phyloP scores from a whole-genome alignment of 2,329 filamentous ascomycete genomes.

The Huntiella moniliformis region DNA sequence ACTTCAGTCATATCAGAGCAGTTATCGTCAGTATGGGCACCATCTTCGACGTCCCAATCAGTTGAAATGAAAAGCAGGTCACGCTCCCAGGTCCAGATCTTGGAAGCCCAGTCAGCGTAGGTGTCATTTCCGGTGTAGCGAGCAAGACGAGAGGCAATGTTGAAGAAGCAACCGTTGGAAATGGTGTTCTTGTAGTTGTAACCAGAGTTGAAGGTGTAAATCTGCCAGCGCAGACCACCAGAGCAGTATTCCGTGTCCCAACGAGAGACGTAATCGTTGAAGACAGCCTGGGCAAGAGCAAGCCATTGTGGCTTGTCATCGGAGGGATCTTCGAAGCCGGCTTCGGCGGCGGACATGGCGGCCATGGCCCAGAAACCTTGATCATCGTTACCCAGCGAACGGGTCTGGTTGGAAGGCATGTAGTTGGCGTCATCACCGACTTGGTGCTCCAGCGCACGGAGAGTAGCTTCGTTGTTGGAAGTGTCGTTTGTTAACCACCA shows the following conservation, averaged over 20 bases:
- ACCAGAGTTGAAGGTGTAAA: conserved; percentile 59
- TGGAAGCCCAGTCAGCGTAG: conserved; percentile 58
- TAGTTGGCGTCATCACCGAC: conserved; percentile 39
- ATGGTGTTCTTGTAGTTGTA: conserved; percentile 51
- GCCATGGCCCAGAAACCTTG: conserved; percentile 77
- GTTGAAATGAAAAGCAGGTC: conserved; percentile 35
- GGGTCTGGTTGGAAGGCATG: conserved; percentile 48
- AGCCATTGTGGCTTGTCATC: conserved; percentile 51
- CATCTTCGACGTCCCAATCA: conserved; percentile 36
- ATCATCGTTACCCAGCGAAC: conserved; percentile 49
- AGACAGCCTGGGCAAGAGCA: conserved; percentile 59
- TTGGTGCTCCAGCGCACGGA: conserved; percentile 42
- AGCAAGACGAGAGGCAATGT: conserved; percentile 50
- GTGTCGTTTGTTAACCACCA: conserved; percentile 50
- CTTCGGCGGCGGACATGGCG: conserved; percentile 60
- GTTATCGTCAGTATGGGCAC: conserved; percentile 21
- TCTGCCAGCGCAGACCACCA: conserved; percentile 73
- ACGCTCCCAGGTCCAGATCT: conserved; percentile 47
- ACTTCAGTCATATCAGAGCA: conserved; percentile 34
- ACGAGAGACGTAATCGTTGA: conserved; percentile 54
- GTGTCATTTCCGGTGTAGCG: conserved; percentile 63
- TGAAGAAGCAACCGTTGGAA: conserved; percentile 52
- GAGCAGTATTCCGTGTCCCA: conserved; percentile 48
- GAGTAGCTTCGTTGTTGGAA: conserved; percentile 41
- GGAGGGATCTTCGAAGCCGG: conserved; percentile 51